These are phyloP conservation scores for Aegilops bicornis DNA, from an alignment of 176 grass and related monocot genomes.

Conservation along the genomic window DNA sequence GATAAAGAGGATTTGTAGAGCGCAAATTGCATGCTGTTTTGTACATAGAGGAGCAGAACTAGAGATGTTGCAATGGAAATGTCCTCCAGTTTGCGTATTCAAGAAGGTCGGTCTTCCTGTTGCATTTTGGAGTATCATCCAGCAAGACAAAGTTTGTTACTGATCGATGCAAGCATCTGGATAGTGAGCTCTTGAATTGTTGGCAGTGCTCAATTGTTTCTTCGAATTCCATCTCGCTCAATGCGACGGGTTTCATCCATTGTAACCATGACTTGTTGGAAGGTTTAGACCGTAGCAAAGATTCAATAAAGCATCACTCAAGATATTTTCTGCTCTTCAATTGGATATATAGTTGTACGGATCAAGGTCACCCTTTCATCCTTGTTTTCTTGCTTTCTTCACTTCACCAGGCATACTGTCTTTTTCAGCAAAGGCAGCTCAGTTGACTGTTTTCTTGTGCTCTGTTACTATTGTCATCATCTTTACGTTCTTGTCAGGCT, in stretches of 20 bases:
- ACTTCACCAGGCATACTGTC: neutral
- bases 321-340: slow-evolving; percentile 14
- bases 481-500: neutral
- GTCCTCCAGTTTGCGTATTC: neutral
- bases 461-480: neutral
- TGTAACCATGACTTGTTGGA: neutral
- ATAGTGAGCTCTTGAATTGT: neutral
- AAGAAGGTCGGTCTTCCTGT: neutral
- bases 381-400: neutral
- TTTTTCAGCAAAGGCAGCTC: neutral
- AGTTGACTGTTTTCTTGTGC: neutral
- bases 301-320: neutral
- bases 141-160: neutral
- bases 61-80: slow-evolving; percentile 7
- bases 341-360: neutral
- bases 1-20: neutral
- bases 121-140: neutral
- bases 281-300: neutral
- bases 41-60: slow-evolving; percentile 16
- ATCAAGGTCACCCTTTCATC: neutral
- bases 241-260: neutral
- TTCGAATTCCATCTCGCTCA: neutral
- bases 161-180: neutral
- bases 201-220: neutral
- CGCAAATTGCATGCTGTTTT: neutral